Percentiles rank a stretch among this genome's conserved stretches.
Conservation (phyloP, 2,329 filamentous ascomycete genomes). For the Aspergillus fumigatiaffinis region DNA sequence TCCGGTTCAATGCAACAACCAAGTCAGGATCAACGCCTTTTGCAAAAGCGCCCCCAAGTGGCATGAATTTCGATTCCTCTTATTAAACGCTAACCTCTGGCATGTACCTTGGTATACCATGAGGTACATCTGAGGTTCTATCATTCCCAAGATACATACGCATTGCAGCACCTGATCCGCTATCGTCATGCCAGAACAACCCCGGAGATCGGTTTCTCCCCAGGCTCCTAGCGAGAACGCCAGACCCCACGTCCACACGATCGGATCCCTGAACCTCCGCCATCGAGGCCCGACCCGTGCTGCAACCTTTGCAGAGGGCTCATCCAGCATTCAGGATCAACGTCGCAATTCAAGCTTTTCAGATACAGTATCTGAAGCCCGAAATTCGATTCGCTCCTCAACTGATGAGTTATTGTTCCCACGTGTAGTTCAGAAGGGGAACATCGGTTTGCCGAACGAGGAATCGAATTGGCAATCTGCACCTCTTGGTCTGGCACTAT, state of each 20-base stretch:
- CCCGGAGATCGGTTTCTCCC: slow-evolving; percentile 15
- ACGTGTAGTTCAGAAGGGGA: slow-evolving; percentile 42
- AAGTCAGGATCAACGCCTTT: background rate
- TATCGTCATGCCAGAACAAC: slow-evolving; percentile 17
- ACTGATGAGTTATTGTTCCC: slow-evolving; percentile 66
- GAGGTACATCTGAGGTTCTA: background rate
- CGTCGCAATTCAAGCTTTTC: slow-evolving; percentile 76
- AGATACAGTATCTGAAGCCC: slow-evolving; percentile 67
- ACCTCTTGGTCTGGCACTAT: slow-evolving; percentile 76
- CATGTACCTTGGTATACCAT: background rate
- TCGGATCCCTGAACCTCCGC: slow-evolving; percentile 25
- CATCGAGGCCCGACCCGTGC: slow-evolving; percentile 35
- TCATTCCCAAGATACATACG: background rate
- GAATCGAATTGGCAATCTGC: slow-evolving; percentile 71
- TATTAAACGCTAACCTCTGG: background rate
- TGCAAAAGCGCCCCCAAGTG: background rate
- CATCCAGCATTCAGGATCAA: slow-evolving; percentile 36
- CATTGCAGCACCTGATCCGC: background rate
- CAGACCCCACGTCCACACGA: slow-evolving; percentile 9
- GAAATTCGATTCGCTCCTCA: slow-evolving; percentile 59
- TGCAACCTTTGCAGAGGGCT: slow-evolving; percentile 34
- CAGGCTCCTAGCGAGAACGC: slow-evolving; percentile 12
- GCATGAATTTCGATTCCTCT: background rate
- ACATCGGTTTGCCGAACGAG: slow-evolving; percentile 43
- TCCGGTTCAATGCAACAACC: background rate